Evolutionary conservation across 169 alveolate species (phyloP).

Genomic region (Plasmodium sp.): DNA sequence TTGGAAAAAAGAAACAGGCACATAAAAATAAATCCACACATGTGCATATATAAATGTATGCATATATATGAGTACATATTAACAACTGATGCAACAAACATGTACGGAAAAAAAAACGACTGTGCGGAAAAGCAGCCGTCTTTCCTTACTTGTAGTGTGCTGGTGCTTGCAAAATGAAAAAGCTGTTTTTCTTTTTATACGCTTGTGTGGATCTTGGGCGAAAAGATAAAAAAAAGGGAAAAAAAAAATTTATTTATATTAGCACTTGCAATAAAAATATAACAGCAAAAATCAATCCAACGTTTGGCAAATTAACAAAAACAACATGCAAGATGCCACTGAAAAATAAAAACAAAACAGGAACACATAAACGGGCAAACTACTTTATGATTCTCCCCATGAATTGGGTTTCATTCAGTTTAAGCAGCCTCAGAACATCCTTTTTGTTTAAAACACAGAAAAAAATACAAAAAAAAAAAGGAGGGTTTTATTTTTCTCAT

Average conservation of each 20-base stretch:
- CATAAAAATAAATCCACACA: not conserved
- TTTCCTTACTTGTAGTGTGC: constrained; percentile 62
- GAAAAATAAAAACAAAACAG: not conserved
- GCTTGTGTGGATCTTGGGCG: constrained; percentile 69
- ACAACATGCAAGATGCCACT: not conserved
- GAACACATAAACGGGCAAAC: not conserved
- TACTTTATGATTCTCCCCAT: constrained; percentile 73
- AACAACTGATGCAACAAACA: not conserved
- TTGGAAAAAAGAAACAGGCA: not conserved
- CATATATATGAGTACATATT: not conserved
- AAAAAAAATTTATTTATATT: not conserved
- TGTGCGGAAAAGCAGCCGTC: not conserved
- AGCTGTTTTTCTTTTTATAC: constrained; percentile 42
- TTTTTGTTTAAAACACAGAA: constrained; percentile 12
- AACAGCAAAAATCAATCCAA: not conserved
- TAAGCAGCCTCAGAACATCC: constrained; percentile 71
- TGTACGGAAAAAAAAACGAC: not conserved
- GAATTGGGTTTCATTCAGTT: constrained; percentile 68
- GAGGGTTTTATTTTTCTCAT: not conserved
- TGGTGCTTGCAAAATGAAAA: constrained; percentile 60
- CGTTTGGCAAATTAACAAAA: not conserved
- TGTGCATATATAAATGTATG: not conserved
- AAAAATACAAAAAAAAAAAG: constrained; percentile 23
- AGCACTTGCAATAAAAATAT: not conserved
- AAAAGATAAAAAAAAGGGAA: constrained; percentile 12